A percentile compares a stretch with the other conserved stretches of the same genome.
Evolutionary conservation across 1,139 yeast species (phyloP).

Genomic region (Pichia sp.): DNA sequence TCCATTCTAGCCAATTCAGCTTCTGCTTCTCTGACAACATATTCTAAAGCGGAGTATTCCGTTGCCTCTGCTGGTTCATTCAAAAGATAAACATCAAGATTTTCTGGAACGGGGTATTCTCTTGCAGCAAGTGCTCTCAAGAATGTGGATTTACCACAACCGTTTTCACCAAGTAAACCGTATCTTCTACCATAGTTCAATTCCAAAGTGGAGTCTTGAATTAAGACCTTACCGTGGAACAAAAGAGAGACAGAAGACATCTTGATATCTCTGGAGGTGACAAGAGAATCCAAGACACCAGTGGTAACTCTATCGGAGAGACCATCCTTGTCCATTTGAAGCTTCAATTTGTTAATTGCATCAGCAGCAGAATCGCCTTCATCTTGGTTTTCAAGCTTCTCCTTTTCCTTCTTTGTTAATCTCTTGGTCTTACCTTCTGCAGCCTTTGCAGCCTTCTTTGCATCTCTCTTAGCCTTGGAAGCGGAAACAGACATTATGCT

Average conservation of each 20-base stretch:
- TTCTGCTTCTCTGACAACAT: conserved; percentile 97
- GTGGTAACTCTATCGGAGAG: conserved; percentile 96
- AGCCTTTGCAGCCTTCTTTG: conserved; percentile 66
- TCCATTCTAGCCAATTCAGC: conserved; percentile 85
- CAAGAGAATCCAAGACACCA: conserved; percentile 88
- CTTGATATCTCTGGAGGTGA: conserved; percentile 91
- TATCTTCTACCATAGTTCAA: conserved; percentile 96
- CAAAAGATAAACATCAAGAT: conserved; percentile 82
- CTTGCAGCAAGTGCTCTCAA: conserved; percentile 90
- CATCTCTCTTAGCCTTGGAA: conserved; percentile 97
- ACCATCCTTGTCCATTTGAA: conserved; percentile 92
- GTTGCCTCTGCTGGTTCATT: conserved; percentile 98
- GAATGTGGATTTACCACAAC: conserved; percentile 98
- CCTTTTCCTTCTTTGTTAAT: conserved; percentile 53
- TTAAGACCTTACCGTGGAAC: conserved; percentile 95
- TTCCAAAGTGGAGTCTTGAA: conserved; percentile 88
- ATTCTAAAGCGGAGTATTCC: conserved; percentile 87
- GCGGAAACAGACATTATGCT: conserved; percentile 53
- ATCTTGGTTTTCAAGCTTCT: conserved; percentile 31
- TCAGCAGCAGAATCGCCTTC: conserved; percentile 57
- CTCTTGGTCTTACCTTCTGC: conserved; percentile 65
- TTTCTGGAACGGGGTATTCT: conserved; percentile 92
- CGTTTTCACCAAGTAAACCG: conserved; percentile 95
- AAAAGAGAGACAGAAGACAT: conserved; percentile 81
- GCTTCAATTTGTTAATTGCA: conserved; percentile 76